phyloP scores from a whole-genome alignment of 1,284 basidiomycete species.

The Phellinidium pouzarii region DNA sequence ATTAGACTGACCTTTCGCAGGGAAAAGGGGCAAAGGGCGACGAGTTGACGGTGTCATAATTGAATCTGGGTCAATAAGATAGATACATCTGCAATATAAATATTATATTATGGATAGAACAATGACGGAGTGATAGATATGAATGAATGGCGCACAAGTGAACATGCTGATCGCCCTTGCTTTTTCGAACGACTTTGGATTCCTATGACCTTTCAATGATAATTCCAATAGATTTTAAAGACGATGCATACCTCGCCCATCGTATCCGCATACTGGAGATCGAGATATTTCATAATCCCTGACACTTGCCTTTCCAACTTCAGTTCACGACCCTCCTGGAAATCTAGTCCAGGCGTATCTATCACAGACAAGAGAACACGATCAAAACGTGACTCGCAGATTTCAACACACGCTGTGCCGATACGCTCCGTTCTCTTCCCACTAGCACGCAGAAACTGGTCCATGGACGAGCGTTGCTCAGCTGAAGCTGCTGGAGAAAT shows the following conservation, averaged over 20 bases:
- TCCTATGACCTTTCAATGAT: conserved; percentile 41
- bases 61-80: conserved; percentile 73
- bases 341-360: conserved; percentile 78
- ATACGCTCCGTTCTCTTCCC: conserved; percentile 55
- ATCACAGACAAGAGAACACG: conserved; percentile 67
- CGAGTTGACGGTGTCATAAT: conserved; percentile 48
- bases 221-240: not conserved
- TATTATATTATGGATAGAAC: conserved; percentile 9
- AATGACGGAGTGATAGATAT: conserved; percentile 3
- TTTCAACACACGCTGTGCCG: conserved; percentile 62
- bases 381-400: conserved; percentile 73
- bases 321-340: conserved; percentile 60
- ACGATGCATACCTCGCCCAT: conserved; percentile 63
- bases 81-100: conserved; percentile 55
- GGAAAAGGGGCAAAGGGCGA: conserved; percentile 40
- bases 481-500: conserved; percentile 61
- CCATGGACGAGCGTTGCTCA: conserved; percentile 58
- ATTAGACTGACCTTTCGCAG: conserved; percentile 34
- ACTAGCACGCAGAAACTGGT: conserved; percentile 50
- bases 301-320: conserved; percentile 71
- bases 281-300: conserved; percentile 63
- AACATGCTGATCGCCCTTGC: conserved; percentile 78
- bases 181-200: conserved; percentile 76
- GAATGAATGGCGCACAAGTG: conserved; percentile 55
- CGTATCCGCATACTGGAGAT: conserved; percentile 72